Percentiles rank a stretch among this genome's conserved stretches.
phyloP scores from a whole-genome alignment of 2,329 filamentous ascomycete genomes.

The Aureobasidium lini region DNA sequence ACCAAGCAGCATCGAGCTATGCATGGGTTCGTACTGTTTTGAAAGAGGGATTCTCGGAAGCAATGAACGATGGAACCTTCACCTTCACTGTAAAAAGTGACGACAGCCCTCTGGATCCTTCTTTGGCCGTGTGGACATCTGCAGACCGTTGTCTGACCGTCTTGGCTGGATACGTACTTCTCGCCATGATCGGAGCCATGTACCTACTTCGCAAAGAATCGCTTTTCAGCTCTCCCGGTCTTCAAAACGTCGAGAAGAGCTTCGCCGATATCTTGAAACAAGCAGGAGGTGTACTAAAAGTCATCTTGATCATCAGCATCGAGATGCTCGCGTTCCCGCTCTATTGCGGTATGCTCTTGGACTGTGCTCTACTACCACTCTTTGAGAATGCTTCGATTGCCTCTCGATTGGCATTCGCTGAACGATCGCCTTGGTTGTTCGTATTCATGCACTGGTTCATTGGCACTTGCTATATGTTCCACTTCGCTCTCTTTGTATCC shows the following conservation, averaged over 20 bases:
- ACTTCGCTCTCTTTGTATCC: conserved; percentile 95
- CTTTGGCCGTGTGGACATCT: conserved; percentile 37
- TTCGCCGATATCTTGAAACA: conserved; percentile 80
- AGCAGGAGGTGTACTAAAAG: conserved; percentile 94
- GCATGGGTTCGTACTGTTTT: not conserved
- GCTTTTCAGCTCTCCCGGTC: conserved; percentile 53
- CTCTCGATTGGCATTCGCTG: conserved; percentile 71
- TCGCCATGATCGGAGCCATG: conserved; percentile 65
- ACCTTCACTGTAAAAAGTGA: conserved; percentile 13
- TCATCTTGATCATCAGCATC: conserved; percentile 96
- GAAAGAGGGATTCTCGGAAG: not conserved
- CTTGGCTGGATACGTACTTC: conserved; percentile 68
- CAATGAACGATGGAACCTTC: conserved; percentile 12
- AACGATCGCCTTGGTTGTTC: conserved; percentile 74
- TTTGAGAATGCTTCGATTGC: conserved; percentile 74
- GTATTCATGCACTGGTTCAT: conserved; percentile 98
- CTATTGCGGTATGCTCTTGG: conserved; percentile 87
- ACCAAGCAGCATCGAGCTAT: not conserved
- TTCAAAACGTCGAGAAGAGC: conserved; percentile 59
- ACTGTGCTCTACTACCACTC: conserved; percentile 78
- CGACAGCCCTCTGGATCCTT: conserved; percentile 27
- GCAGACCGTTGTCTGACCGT: conserved; percentile 64
- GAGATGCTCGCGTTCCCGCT: conserved; percentile 97
- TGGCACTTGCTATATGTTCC: conserved; percentile 99
- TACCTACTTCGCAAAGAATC: conserved; percentile 71